Percentiles rank a stretch among this genome's conserved stretches.
These are phyloP conservation scores for Sporothrix pallida DNA, from an alignment of 2,329 filamentous ascomycete genomes.

Conservation along the genomic window DNA sequence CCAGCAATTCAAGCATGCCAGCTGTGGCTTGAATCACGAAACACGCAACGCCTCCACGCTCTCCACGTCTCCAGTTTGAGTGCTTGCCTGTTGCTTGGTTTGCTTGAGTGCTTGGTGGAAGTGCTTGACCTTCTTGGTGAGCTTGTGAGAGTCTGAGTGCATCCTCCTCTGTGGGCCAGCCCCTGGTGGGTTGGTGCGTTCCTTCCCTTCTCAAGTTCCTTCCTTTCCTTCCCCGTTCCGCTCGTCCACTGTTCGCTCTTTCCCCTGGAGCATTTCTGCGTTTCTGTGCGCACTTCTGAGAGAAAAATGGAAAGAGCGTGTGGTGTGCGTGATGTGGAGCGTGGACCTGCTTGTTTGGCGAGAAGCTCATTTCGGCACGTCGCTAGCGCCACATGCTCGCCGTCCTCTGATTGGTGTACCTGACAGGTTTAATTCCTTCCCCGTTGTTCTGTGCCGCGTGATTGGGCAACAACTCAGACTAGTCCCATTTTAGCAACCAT, in stretches of 20 bases:
- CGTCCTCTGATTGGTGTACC: slow-evolving; percentile 35
- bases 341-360: background rate
- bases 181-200: background rate
- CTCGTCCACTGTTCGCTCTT: background rate
- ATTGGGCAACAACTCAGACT: slow-evolving; percentile 6
- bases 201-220: slow-evolving; percentile 15
- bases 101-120: background rate
- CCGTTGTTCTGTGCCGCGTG: background rate
- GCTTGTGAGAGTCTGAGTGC: background rate
- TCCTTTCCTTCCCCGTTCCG: slow-evolving; percentile 1
- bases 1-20: background rate
- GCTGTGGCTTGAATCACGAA: slow-evolving; percentile 26
- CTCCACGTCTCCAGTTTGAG: background rate
- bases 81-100: background rate
- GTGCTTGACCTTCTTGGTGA: background rate
- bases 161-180: background rate
- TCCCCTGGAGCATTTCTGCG: background rate
- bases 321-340: background rate
- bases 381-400: background rate
- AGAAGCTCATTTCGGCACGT: slow-evolving; percentile 36
- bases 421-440: slow-evolving; percentile 25
- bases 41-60: background rate
- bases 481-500: background rate
- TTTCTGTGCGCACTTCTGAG: background rate
- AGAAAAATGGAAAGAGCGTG: no score